Conservation (phyloP, 1,139 yeast species). For the Yamadazyma dendronema region DNA sequence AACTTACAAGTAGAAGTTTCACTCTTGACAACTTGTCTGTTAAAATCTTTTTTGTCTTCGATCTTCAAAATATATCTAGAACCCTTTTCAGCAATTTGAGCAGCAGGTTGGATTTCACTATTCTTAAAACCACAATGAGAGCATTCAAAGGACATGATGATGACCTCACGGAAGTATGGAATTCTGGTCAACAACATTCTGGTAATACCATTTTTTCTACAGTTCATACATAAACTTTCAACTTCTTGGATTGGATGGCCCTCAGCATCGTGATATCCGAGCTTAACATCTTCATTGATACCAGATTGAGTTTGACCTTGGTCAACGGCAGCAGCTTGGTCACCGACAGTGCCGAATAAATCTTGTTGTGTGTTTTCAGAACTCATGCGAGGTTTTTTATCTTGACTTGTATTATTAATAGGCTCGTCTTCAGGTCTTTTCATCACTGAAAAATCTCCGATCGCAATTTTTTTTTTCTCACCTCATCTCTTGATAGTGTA, state of each 20-base stretch:
- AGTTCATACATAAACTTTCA: conserved; percentile 94
- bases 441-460: conserved; percentile 12
- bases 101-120: conserved; percentile 93
- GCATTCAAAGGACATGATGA: conserved; percentile 93
- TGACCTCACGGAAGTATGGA: conserved; percentile 89
- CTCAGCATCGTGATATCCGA: conserved; percentile 72
- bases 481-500: conserved; percentile 3
- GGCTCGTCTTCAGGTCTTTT: conserved; percentile 20
- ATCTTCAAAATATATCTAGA: conserved; percentile 68
- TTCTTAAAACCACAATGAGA: conserved; percentile 92
- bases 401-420: conserved; percentile 11
- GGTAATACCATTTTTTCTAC: conserved; percentile 83
- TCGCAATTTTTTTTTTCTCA: conserved; percentile 3
- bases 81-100: conserved; percentile 85
- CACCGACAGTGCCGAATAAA: conserved; percentile 16
- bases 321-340: conserved; percentile 13
- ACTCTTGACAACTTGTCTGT: conserved; percentile 88
- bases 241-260: conserved; percentile 98
- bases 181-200: conserved; percentile 81
- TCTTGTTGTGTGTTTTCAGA: conserved; percentile 8
- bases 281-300: conserved; percentile 19
- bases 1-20: conserved; percentile 84
- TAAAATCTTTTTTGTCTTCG: conserved; percentile 72
- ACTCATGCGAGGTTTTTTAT: conserved; percentile 19
- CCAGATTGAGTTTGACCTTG: conserved; percentile 13